Percentiles rank a stretch among this genome's conserved stretches.
These are phyloP conservation scores for Rhizopus sp. DNA, from an alignment of 371 early-diverging fungal species.

Conservation along the genomic window DNA sequence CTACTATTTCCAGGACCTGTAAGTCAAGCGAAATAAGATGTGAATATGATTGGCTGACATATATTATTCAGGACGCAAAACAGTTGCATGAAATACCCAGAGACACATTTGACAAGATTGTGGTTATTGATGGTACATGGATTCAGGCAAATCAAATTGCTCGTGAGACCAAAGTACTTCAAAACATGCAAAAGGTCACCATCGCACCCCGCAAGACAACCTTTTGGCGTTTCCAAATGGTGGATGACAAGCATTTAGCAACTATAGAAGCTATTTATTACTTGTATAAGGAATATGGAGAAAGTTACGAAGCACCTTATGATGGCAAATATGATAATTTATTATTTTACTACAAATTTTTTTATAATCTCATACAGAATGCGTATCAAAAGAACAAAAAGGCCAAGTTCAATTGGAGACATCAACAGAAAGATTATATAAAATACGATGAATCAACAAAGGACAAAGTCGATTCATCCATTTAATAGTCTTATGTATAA, in stretches of 20 bases:
- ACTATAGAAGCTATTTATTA: conserved; percentile 97
- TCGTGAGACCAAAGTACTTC: conserved; percentile 42
- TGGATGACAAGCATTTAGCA: conserved; percentile 72
- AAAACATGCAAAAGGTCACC: conserved; percentile 59
- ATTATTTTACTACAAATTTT: conserved; percentile 86
- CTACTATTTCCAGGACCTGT: conserved; percentile 85
- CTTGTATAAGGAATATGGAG: conserved; percentile 75
- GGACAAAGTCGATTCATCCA: conserved; percentile 1
- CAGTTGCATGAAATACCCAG: conserved; percentile 62
- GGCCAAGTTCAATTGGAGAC: conserved; percentile 22
- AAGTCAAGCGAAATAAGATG: conserved; percentile 22
- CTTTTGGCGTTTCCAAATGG: conserved; percentile 91
- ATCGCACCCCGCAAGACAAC: conserved; percentile 72
- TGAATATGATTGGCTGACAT: not conserved
- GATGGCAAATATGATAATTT: conserved; percentile 81
- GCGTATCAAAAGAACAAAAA: conserved; percentile 48
- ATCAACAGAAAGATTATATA: conserved; percentile 32
- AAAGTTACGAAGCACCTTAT: conserved; percentile 48
- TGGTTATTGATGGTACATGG: conserved; percentile 96
- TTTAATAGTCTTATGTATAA: no score
- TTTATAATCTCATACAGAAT: conserved; percentile 83
- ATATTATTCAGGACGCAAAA: conserved; percentile 59
- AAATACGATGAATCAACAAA: conserved; percentile 20
- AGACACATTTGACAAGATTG: conserved; percentile 68
- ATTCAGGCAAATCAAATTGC: conserved; percentile 82